A percentile compares a stretch with the other conserved stretches of the same genome.
Conservation (phyloP, 2,329 filamentous ascomycete species). For the Penicillium sp. region DNA sequence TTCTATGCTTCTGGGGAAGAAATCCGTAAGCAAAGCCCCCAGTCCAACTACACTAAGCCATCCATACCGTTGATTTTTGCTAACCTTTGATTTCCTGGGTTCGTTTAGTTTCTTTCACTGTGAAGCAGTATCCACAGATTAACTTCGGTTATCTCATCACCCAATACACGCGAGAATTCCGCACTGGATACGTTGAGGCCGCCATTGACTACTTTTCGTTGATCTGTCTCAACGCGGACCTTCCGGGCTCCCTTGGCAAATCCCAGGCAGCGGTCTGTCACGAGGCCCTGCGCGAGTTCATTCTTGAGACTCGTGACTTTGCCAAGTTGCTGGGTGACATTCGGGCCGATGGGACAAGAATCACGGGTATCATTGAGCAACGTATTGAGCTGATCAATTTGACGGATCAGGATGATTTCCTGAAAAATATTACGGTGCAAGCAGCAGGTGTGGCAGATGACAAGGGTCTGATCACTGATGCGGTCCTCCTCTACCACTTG, state of each 20-base stretch:
- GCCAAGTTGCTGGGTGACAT: constrained; percentile 92
- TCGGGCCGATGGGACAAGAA: constrained; percentile 77
- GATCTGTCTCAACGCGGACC: constrained; percentile 87
- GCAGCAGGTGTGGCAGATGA: constrained; percentile 92
- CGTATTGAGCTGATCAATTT: constrained; percentile 80
- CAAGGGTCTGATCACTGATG: constrained; percentile 88
- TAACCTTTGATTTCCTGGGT: neutral
- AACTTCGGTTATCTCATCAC: constrained; percentile 94
- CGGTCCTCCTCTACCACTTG: constrained; percentile 90
- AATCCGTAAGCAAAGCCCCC: constrained; percentile 47
- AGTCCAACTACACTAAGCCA: neutral
- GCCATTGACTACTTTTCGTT: constrained; percentile 91
- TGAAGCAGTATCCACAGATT: constrained; percentile 68
- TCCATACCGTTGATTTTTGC: constrained; percentile 1
- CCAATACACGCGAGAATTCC: constrained; percentile 94
- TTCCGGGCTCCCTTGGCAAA: constrained; percentile 70
- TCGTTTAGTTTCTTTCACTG: constrained; percentile 53
- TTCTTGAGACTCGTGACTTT: constrained; percentile 96
- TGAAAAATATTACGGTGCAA: constrained; percentile 88
- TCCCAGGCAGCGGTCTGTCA: constrained; percentile 83
- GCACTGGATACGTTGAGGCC: constrained; percentile 81
- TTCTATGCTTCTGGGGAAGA: constrained; percentile 74
- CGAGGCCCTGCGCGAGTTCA: constrained; percentile 87
- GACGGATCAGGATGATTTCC: constrained; percentile 76
- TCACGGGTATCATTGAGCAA: constrained; percentile 84